Evolutionary conservation across 345 rosid genomes (phyloP).

Genomic region (Cochlearia excelsa): DNA sequence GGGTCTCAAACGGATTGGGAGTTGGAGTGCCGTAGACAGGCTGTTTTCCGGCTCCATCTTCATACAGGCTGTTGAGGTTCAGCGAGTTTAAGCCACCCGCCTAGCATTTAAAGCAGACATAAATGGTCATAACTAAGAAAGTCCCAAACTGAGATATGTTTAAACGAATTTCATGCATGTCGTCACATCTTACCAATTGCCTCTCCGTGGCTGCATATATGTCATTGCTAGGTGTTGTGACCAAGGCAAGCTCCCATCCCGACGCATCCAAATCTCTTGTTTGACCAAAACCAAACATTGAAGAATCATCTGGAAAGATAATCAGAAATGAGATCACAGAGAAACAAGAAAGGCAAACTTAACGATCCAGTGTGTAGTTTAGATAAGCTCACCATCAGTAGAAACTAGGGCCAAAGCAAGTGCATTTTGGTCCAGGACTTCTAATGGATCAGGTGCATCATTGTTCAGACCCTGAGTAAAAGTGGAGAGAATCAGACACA

Average conservation of each 20-base stretch:
- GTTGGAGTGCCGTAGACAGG: slow-evolving; percentile 59
- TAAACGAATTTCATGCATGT: background rate
- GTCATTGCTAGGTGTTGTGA: slow-evolving; percentile 62
- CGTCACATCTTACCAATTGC: slow-evolving; percentile 57
- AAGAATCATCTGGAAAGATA: slow-evolving; percentile 42
- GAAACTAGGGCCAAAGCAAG: slow-evolving; percentile 74
- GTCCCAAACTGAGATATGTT: background rate
- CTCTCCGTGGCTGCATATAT: slow-evolving; percentile 64
- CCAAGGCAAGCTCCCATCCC: slow-evolving; percentile 90
- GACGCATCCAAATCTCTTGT: slow-evolving; percentile 52
- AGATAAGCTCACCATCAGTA: slow-evolving; percentile 46
- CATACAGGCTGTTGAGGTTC: slow-evolving; percentile 68
- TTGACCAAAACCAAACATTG: slow-evolving; percentile 51
- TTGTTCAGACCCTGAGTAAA: slow-evolving; percentile 54
- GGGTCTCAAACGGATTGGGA: slow-evolving; percentile 77
- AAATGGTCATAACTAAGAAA: background rate
- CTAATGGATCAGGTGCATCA: slow-evolving; percentile 48
- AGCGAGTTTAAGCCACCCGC: slow-evolving; percentile 87
- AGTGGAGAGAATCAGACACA: slow-evolving; percentile 5
- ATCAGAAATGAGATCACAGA: slow-evolving; percentile 15
- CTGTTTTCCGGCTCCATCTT: slow-evolving; percentile 60
- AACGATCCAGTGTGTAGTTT: background rate
- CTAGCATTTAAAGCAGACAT: slow-evolving; percentile 34
- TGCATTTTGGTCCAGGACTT: slow-evolving; percentile 72
- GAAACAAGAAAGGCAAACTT: slow-evolving; percentile 10